These are phyloP conservation scores for Cladosporium sphaerospermum DNA, from an alignment of 2,329 filamentous ascomycete species.

Conservation along the genomic window DNA sequence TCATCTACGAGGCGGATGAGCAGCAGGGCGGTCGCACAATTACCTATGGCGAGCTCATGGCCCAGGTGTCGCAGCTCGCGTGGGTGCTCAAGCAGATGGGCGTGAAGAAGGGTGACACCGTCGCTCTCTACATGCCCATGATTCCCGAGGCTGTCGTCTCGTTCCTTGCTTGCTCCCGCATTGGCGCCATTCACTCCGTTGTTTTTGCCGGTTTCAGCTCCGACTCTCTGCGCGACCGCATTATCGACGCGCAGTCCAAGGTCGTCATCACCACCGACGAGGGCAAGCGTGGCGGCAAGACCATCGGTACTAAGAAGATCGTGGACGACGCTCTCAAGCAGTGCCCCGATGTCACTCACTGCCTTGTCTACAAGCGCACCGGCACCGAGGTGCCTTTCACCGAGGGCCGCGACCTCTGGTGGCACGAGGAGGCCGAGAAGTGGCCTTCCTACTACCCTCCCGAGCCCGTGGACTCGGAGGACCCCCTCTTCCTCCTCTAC, in stretches of 20 bases:
- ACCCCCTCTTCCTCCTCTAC: conserved; percentile 95
- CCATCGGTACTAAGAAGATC: conserved; percentile 98
- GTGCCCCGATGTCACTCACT: conserved; percentile 79
- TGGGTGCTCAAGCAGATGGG: conserved; percentile 91
- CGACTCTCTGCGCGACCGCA: conserved; percentile 90
- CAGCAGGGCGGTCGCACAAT: conserved; percentile 77
- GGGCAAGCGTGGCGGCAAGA: conserved; percentile 94
- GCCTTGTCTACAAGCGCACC: conserved; percentile 91
- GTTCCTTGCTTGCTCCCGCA: conserved; percentile 83
- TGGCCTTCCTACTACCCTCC: conserved; percentile 89
- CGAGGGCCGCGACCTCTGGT: conserved; percentile 84
- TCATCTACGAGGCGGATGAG: conserved; percentile 98
- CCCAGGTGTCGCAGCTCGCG: conserved; percentile 81
- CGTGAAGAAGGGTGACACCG: conserved; percentile 93
- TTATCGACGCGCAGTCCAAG: conserved; percentile 82
- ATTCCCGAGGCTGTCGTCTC: conserved; percentile 92
- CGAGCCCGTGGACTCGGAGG: conserved; percentile 84
- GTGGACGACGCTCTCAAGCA: conserved; percentile 96
- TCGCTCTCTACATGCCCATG: conserved; percentile 97
- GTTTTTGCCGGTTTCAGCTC: conserved; percentile 97
- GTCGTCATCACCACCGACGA: conserved; percentile 97
- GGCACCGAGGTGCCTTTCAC: conserved; percentile 91
- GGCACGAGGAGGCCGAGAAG: conserved; percentile 97
- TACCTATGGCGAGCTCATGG: conserved; percentile 87
- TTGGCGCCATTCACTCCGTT: conserved; percentile 94